Percentiles rank a stretch among this genome's conserved stretches.
Evolutionary conservation across 179 eudicot genomes (phyloP).

Genomic region (Silene noctiflora): DNA sequence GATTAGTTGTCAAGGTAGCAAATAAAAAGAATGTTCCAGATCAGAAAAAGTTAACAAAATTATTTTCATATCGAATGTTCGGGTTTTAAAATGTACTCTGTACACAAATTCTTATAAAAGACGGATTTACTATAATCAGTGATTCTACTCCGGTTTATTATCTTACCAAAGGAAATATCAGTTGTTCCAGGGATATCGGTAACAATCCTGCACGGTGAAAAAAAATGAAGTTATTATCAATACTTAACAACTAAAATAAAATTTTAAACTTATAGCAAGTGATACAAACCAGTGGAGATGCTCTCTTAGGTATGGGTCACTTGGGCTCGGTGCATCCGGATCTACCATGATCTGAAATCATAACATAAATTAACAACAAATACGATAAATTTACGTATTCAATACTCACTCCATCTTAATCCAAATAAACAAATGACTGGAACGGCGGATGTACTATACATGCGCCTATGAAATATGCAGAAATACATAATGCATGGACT

Average conservation of each 20-base stretch:
- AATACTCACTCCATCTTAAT: too few species aligned
- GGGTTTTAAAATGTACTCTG: too few species aligned
- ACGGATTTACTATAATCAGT: background rate
- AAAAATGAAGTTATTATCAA: background rate
- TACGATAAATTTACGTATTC: too few species aligned
- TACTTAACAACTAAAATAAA: background rate
- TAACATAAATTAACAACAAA: background rate
- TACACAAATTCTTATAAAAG: too few species aligned
- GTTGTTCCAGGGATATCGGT: conserved; percentile 91
- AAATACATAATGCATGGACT: conserved; percentile 3
- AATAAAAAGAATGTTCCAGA: conserved; percentile 2
- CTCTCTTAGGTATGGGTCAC: conserved; percentile 45
- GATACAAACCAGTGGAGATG: conserved; percentile 46
- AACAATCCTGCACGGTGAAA: conserved; percentile 52
- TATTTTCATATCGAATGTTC: too few species aligned
- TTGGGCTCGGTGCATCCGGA: conserved; percentile 54
- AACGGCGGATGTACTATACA: too few species aligned
- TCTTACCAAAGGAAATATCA: conserved; percentile 71
- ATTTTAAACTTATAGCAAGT: background rate
- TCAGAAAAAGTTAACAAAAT: too few species aligned
- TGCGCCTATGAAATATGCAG: background rate
- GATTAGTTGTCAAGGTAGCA: conserved; percentile 9
- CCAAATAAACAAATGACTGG: too few species aligned
- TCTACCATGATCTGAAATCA: conserved; percentile 39
- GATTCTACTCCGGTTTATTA: background rate